Base-by-base conservation (phyloP, 2,329 filamentous ascomycete genomes). In the Claviceps sorghi region DNA sequence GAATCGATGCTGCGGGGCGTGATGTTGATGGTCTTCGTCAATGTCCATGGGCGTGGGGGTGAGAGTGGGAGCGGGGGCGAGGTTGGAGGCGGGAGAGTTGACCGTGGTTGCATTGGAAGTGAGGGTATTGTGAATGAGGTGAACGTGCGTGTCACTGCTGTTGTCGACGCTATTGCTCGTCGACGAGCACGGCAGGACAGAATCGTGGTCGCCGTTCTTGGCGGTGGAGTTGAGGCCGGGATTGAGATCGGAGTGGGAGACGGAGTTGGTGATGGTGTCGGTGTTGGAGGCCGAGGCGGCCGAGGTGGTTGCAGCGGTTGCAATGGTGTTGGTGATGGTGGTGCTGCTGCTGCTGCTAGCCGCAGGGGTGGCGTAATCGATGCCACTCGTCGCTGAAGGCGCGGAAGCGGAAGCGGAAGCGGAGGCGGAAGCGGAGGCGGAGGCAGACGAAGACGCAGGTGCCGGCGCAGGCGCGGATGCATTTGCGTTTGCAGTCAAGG, bases 31-130 rank as follows among this genome's bases (percentile, higher is more conserved):
- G 48, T 10, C 41, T 17, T 46, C 36, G 11, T 83, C 79, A 57
- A 82, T 65, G 58, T 83, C 79, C 78, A 83, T 34, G 32, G 32
- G 32, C 8, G 32, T 34, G 4, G 36, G 36, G 4, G 17, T 38
- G 58, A 78, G 74, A 56, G 74, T 77, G 44, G 73, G 52, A 10
- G 54, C 48, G 29, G 52, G 32, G 44, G 38, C 51, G 38, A 48
- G 53, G 6, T 43, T 80, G 56, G 77, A 73, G 54, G 75, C 76
- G 47, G 47, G 21, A n/a, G 48, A 48, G 43, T 44, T 44, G 42
- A 8, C 13, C 15, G 21, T 17, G 48, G 22, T 21, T 26, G 29
- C 29, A 11, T 34, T 21, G 15, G 38, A 48, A 22, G 41, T 45
- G 26, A 30, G 2, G n/a, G 17, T n/a, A 15, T 48, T 34, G 30